Conservation (phyloP, 805 yeast genomes). For the Yamadazyma kitorensis region DNA sequence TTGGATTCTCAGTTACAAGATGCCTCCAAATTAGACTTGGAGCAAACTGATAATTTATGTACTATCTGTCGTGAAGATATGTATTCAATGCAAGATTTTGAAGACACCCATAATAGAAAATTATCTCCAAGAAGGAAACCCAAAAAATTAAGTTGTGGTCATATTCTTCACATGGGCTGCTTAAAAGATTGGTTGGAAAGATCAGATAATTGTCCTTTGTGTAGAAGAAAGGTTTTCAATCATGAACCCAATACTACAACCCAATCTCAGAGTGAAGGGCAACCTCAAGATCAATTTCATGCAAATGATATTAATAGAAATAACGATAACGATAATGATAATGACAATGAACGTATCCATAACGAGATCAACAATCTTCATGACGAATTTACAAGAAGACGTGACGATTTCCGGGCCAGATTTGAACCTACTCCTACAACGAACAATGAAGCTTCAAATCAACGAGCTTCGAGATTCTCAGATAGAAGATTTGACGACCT, state of each 20-base stretch:
- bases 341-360: neutral
- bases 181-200: constrained; percentile 90
- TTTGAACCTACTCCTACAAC: too few species aligned
- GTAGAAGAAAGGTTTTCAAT: constrained; percentile 64
- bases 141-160: constrained; percentile 79
- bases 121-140: constrained; percentile 50
- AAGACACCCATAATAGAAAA: constrained; percentile 18
- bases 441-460: too few species aligned
- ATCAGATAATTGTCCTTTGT: constrained; percentile 90
- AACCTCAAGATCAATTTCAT: too few species aligned
- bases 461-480: too few species aligned
- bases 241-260: neutral
- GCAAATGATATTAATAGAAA: neutral
- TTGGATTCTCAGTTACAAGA: constrained; percentile 61
- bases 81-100: constrained; percentile 44
- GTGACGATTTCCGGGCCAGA: too few species aligned
- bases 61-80: constrained; percentile 92
- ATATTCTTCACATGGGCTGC: constrained; percentile 86
- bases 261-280: neutral
- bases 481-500: constrained; percentile 10
- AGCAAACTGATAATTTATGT: constrained; percentile 59
- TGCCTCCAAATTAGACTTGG: constrained; percentile 63
- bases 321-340: neutral
- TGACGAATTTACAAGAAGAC: too few species aligned
- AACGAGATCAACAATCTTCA: too few species aligned